Evolutionary conservation across 2,329 filamentous ascomycete species (phyloP).

Genomic region (Bipolaris oryzae): DNA sequence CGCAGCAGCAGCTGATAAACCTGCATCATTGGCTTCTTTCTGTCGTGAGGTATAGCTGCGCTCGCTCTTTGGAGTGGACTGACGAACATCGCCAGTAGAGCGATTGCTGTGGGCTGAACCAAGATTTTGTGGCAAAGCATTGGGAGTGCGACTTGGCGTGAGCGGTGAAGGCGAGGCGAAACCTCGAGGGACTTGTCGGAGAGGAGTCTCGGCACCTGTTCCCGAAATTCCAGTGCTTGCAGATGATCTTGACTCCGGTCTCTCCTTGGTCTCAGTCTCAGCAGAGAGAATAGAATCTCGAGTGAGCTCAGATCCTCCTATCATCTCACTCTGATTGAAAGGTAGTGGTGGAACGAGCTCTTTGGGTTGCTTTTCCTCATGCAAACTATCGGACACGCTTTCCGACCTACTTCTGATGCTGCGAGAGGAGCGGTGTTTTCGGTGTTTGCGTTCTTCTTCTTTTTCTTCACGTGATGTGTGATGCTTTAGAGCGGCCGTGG

Average conservation of each 20-base stretch:
- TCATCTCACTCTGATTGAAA: slow-evolving; percentile 77
- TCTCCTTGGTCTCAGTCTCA: slow-evolving; percentile 65
- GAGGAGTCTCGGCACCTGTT: slow-evolving; percentile 55
- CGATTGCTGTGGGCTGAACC: slow-evolving; percentile 69
- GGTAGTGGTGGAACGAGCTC: slow-evolving; percentile 80
- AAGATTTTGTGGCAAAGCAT: slow-evolving; percentile 63
- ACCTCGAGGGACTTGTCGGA: slow-evolving; percentile 68
- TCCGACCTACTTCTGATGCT: slow-evolving; percentile 59
- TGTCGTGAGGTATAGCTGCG: slow-evolving; percentile 51
- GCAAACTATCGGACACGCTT: slow-evolving; percentile 61
- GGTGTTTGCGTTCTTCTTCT: slow-evolving; percentile 51
- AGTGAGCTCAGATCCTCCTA: slow-evolving; percentile 79
- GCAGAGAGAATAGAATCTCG: slow-evolving; percentile 85
- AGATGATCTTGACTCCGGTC: slow-evolving; percentile 65
- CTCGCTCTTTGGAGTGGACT: slow-evolving; percentile 53
- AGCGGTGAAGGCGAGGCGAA: slow-evolving; percentile 65
- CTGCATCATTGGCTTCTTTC: slow-evolving; percentile 29
- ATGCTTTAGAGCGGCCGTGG: slow-evolving; percentile 66
- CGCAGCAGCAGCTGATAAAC: slow-evolving; percentile 43
- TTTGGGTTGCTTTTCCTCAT: slow-evolving; percentile 56
- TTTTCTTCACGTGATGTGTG: slow-evolving; percentile 66
- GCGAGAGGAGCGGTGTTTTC: slow-evolving; percentile 56
- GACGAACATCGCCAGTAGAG: slow-evolving; percentile 58
- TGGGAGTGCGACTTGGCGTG: slow-evolving; percentile 66
- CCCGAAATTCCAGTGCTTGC: slow-evolving; percentile 54